phyloP scores from a whole-genome alignment of 2,329 filamentous ascomycete species.

The Cytospora piceae region DNA sequence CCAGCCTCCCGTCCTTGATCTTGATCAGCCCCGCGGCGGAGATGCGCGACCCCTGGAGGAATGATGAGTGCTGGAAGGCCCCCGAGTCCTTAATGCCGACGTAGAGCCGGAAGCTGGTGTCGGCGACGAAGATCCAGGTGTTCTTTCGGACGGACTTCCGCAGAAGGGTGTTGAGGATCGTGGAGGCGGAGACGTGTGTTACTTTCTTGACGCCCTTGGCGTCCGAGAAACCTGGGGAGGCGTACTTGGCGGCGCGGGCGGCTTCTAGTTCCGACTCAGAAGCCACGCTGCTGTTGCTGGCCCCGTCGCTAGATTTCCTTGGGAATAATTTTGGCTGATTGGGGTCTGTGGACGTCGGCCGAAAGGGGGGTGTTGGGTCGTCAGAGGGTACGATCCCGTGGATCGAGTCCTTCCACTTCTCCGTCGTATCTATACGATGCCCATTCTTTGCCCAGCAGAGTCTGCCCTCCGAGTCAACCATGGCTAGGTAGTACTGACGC shows the following conservation, averaged over 20 bases:
- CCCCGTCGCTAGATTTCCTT: slow-evolving; percentile 36
- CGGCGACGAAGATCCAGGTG: slow-evolving; percentile 92
- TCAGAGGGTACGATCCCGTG: slow-evolving; percentile 69
- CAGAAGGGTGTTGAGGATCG: slow-evolving; percentile 77
- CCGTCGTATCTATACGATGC: slow-evolving; percentile 74
- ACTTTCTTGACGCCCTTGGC: slow-evolving; percentile 64
- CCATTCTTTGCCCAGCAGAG: slow-evolving; percentile 90
- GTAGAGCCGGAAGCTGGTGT: slow-evolving; percentile 83
- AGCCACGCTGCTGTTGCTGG: slow-evolving; percentile 31
- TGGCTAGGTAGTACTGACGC: slow-evolving; percentile 77
- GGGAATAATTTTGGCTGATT: slow-evolving; percentile 34
- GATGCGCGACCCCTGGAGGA: slow-evolving; percentile 81
- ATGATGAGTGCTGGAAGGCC: slow-evolving; percentile 89
- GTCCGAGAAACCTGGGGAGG: slow-evolving; percentile 64
- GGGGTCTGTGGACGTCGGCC: slow-evolving; percentile 40
- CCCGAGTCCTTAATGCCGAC: slow-evolving; percentile 89
- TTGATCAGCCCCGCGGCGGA: slow-evolving; percentile 83
- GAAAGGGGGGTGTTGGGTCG: slow-evolving; percentile 62
- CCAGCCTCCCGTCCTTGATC: slow-evolving; percentile 79
- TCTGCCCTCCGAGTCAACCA: slow-evolving; percentile 72
- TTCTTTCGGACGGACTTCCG: slow-evolving; percentile 81
- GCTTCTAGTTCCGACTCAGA: slow-evolving; percentile 56
- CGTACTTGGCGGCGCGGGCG: slow-evolving; percentile 66
- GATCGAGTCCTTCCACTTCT: slow-evolving; percentile 77
- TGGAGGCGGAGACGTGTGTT: slow-evolving; percentile 67